phyloP scores from a whole-genome alignment of 371 early-diverging fungal species.

The Zychaea mexicana region DNA sequence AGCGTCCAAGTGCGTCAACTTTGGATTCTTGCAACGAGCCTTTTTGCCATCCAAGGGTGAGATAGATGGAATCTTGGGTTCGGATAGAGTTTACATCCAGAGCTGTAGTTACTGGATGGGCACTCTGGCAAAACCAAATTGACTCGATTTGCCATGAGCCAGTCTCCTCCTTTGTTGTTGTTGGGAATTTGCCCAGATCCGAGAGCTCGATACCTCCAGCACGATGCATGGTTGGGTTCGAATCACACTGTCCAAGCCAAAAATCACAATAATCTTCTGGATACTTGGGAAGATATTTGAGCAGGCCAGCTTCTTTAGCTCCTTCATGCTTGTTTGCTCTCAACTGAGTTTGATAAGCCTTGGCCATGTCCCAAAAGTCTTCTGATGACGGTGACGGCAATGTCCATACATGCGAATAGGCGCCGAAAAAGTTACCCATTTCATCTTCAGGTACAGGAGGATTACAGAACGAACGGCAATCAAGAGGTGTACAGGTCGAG shows the following conservation, averaged over 20 bases:
- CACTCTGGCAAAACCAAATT: constrained; percentile 42
- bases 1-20: neutral
- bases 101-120: constrained; percentile 25
- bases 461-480: constrained; percentile 36
- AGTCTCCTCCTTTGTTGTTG: neutral
- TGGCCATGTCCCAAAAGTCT: constrained; percentile 31
- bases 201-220: constrained; percentile 43
- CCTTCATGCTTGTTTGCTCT: constrained; percentile 16
- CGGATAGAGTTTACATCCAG: constrained; percentile 29
- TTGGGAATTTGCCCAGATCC: constrained; percentile 35
- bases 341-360: constrained; percentile 21
- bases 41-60: constrained; percentile 38
- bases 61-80: constrained; percentile 17
- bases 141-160: neutral
- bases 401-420: constrained; percentile 23
- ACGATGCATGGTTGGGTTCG: constrained; percentile 26
- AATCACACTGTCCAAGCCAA: constrained; percentile 17
- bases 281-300: constrained; percentile 26
- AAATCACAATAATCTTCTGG: constrained; percentile 34
- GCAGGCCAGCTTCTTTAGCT: constrained; percentile 18
- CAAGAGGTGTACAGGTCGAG: constrained; percentile 31
- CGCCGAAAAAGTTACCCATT: constrained; percentile 46
- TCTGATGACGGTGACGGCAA: neutral
- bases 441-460: constrained; percentile 29
- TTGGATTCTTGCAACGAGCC: constrained; percentile 23